A percentile compares a stretch with the other conserved stretches of the same genome.
Conservation (phyloP, 2,329 filamentous ascomycete species). For the Thyridium curvatum region DNA sequence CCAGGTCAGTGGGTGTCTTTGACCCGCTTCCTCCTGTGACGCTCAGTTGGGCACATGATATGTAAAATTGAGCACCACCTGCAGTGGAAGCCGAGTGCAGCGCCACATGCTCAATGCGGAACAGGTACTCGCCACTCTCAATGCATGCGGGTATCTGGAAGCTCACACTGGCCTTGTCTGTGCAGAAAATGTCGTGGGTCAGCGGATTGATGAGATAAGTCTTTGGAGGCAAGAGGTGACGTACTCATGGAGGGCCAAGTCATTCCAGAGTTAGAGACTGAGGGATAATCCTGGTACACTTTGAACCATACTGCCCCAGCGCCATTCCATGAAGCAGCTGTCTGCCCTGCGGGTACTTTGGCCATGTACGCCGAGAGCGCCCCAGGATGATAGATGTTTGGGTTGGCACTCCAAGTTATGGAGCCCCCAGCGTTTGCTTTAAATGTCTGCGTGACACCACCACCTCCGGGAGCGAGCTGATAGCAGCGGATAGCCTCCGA, state of each 20-base stretch:
- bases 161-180: slow-evolving; percentile 6
- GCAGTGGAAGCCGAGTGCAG: slow-evolving; percentile 4
- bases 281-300: slow-evolving; percentile 21
- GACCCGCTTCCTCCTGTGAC: slow-evolving; percentile 5
- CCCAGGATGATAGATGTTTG: slow-evolving; percentile 27
- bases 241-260: slow-evolving; percentile 5
- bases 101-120: slow-evolving; percentile 8
- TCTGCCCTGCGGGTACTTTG: slow-evolving; percentile 24
- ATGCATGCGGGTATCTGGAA: slow-evolving; percentile 7
- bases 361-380: slow-evolving; percentile 27
- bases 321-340: slow-evolving; percentile 21
- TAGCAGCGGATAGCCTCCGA: slow-evolving; percentile 19
- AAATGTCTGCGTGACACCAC: slow-evolving; percentile 17
- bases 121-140: slow-evolving; percentile 7
- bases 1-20: slow-evolving; percentile 7
- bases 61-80: slow-evolving; percentile 9
- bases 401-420: slow-evolving; percentile 28
- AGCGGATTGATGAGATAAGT: too few species aligned
- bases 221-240: background rate
- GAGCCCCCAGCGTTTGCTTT: slow-evolving; percentile 27
- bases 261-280: slow-evolving; percentile 7
- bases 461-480: slow-evolving; percentile 13
- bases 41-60: slow-evolving; percentile 8
- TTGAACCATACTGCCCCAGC: slow-evolving; percentile 28
- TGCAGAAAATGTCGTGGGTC: background rate